Conservation (phyloP, 208 protist genomes). For the Leishmania guyanensis region DNA sequence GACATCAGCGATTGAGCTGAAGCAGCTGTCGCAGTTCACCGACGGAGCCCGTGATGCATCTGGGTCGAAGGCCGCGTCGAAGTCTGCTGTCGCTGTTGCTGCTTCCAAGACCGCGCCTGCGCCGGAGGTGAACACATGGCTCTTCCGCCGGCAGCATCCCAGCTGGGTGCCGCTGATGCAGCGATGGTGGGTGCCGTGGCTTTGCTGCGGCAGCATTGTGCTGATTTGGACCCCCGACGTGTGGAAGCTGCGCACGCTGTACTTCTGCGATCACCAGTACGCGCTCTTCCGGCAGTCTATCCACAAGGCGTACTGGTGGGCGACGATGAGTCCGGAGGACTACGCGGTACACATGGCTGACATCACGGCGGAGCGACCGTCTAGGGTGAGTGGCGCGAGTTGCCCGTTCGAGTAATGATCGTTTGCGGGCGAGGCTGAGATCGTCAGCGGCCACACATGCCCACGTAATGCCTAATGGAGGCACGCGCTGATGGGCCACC, state of each 20-base stretch:
- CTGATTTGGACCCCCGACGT: slow-evolving; percentile 83
- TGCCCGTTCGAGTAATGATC: slow-evolving; percentile 60
- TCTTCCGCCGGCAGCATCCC: slow-evolving; percentile 74
- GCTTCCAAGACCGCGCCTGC: no score
- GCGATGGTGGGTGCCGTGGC: slow-evolving; percentile 82
- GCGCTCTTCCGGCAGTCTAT: slow-evolving; percentile 55
- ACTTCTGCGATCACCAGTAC: slow-evolving; percentile 76
- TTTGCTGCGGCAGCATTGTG: slow-evolving; percentile 44
- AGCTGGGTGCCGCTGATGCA: slow-evolving; percentile 84
- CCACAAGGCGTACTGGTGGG: slow-evolving; percentile 80
- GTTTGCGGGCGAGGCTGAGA: background rate
- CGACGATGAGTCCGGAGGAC: slow-evolving; percentile 71
- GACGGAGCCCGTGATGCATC: background rate
- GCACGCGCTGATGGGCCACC: background rate
- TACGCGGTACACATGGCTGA: slow-evolving; percentile 59
- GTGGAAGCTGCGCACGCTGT: slow-evolving; percentile 83
- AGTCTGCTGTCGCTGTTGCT: background rate
- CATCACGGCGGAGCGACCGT: slow-evolving; percentile 45
- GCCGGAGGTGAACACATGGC: slow-evolving; percentile 28
- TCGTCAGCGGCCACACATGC: background rate
- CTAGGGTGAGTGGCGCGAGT: slow-evolving; percentile 46
- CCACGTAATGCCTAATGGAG: background rate
- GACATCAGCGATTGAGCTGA: slow-evolving; percentile 41
- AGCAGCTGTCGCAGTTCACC: slow-evolving; percentile 17
- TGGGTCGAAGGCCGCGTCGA: background rate